phyloP scores from a whole-genome alignment of 2,329 filamentous ascomycete species.

The Fusarium dimerum region DNA sequence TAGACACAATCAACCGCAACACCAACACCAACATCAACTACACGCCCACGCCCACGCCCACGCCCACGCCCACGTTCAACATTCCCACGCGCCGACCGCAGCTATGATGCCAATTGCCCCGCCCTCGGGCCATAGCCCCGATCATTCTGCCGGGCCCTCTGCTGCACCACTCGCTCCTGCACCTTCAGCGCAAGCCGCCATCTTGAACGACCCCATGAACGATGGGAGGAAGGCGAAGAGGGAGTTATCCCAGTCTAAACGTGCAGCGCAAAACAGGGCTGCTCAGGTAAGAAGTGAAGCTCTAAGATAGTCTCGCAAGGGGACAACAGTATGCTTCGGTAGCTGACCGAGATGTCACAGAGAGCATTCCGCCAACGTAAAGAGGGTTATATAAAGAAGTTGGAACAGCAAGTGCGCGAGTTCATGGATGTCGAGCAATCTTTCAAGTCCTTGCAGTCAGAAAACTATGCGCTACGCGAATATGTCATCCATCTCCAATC shows the following conservation, averaged over 20 bases:
- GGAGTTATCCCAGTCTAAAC: constrained; percentile 92
- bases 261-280: constrained; percentile 93
- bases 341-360: constrained; percentile 49
- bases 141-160: constrained; percentile 28
- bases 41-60: neutral
- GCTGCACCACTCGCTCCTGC: constrained; percentile 34
- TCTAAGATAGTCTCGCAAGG: neutral
- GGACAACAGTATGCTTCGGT: neutral
- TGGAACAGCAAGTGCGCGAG: constrained; percentile 90
- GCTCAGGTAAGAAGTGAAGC: constrained; percentile 73
- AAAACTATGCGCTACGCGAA: constrained; percentile 89
- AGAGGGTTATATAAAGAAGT: constrained; percentile 96
- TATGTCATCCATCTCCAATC: constrained; percentile 92
- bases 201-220: constrained; percentile 33
- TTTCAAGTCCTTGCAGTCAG: constrained; percentile 78
- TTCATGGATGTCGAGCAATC: constrained; percentile 73
- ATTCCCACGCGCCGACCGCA: constrained; percentile 28
- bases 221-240: constrained; percentile 79
- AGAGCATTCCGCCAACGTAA: constrained; percentile 96
- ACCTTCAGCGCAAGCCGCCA: constrained; percentile 23
- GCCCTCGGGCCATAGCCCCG: constrained; percentile 35
- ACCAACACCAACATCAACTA: neutral
- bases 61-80: constrained; percentile 1
- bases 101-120: constrained; percentile 42
- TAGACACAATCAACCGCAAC: constrained; percentile 12